Percentiles rank a stretch among this genome's conserved stretches.
Evolutionary conservation across 1,284 basidiomycete species (phyloP).

Genomic region (Apiotrichum porosum): DNA sequence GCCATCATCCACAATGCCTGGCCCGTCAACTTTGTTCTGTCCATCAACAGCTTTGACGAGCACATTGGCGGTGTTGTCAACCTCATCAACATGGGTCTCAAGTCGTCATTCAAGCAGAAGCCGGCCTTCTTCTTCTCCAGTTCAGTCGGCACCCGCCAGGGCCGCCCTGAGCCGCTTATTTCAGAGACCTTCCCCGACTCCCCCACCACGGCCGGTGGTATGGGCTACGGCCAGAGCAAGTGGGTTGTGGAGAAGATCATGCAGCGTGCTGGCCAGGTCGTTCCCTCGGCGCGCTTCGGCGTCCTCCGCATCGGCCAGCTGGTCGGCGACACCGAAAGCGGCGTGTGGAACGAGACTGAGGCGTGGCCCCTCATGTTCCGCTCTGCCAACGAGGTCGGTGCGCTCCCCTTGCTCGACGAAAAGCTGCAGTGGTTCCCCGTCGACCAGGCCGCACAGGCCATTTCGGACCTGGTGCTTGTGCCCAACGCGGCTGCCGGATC

Average conservation of each 20-base stretch:
- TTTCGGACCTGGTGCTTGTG: constrained; percentile 53
- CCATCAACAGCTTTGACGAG: constrained; percentile 53
- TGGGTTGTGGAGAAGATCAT: constrained; percentile 62
- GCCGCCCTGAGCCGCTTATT: constrained; percentile 23
- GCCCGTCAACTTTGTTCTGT: constrained; percentile 46
- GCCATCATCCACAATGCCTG: constrained; percentile 53
- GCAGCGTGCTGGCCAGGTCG: constrained; percentile 39
- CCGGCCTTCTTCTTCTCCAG: constrained; percentile 58
- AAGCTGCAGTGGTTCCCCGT: constrained; percentile 58
- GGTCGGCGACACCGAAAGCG: constrained; percentile 54
- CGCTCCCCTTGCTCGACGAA: constrained; percentile 53
- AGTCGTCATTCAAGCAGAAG: too few relatives aligned
- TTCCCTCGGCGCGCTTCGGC: neutral
- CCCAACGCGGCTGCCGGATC: constrained; percentile 1
- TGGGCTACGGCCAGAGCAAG: constrained; percentile 59
- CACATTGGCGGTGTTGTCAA: constrained; percentile 56
- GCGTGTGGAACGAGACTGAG: constrained; percentile 61
- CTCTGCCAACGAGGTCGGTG: constrained; percentile 50
- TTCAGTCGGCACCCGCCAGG: constrained; percentile 52
- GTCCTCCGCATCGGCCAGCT: constrained; percentile 51
- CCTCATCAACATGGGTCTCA: constrained; percentile 52
- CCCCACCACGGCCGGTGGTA: constrained; percentile 36
- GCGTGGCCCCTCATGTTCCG: constrained; percentile 52
- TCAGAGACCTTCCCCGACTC: constrained; percentile 29
- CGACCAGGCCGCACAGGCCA: constrained; percentile 55